Evolutionary conservation across 176 grass and related monocot genomes (phyloP), one percentile per base, ranked within the genome.

Genomic region (Ananas comosus): DNA sequence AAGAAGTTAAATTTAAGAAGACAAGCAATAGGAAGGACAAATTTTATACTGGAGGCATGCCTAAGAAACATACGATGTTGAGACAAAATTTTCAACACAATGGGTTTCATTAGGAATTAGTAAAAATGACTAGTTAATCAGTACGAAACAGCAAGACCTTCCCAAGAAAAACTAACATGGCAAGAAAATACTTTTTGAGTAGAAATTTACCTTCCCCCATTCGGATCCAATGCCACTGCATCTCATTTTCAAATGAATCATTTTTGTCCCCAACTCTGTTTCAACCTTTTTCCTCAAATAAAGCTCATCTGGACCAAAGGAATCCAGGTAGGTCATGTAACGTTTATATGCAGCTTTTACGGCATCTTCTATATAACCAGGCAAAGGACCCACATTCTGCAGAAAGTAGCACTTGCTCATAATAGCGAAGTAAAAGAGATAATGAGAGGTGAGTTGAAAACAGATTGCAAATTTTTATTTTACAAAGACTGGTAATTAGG

Each of bases 171-270:
- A 42, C 33, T 42, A 42, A 42, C 33, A 42, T 42, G 6, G 6
- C 33, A 42, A 42, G 33, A 42, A 42, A 7, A 42, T 42, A 42
- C 33, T 42, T 7, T 4, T 7, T 42, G 33, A 42, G 33, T 42
- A 42, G 33, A 53, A 21, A 42, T 53, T 80, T 81, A 99, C 89
- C 94, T 82, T 88, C 52, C 90, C 87, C 94, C 94, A 93, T 70
- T 99, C 94, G 3, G 89, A 85, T 57, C 89, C 89, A 74, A 99
- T 90, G 53, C 87, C 87, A 70, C 77, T 85, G 84, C 94, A 99
- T 79, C 89, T 83, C 94, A 99, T 99, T 70, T 93, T 99, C 70
- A 99, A 69, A 73, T 99, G 94, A 80, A 99, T 99, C 89, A 99
- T 84, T 89, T 93, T 93, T 66, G 86, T 99, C 50, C 89, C 90